Percentiles rank a stretch among this genome's conserved stretches.
Conservation (phyloP, 345 rosid genomes). For the Aethionema arabicum region DNA sequence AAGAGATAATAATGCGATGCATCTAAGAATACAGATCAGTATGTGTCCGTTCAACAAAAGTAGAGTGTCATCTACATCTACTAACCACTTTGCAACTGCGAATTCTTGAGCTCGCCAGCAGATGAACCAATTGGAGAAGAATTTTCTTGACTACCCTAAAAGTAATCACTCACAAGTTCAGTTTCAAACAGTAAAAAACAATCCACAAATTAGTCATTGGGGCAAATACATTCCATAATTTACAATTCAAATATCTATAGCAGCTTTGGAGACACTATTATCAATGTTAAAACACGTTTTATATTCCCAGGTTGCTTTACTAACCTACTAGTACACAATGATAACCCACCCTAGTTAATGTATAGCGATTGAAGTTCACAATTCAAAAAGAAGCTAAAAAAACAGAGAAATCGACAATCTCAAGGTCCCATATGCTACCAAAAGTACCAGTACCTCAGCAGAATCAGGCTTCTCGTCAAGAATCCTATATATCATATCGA, state of each 20-base stretch:
- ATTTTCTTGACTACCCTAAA: conserved; percentile 45
- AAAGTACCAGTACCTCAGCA: conserved; percentile 37
- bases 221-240: background rate
- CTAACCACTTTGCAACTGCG: conserved; percentile 46
- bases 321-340: background rate
- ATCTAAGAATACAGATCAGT: background rate
- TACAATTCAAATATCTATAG: background rate
- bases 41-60: background rate
- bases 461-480: conserved; percentile 40
- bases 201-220: background rate
- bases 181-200: background rate
- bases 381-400: background rate
- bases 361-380: background rate
- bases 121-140: conserved; percentile 33
- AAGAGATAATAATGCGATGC: background rate
- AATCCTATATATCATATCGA: conserved; percentile 40
- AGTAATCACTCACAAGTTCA: conserved; percentile 22
- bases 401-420: conserved; percentile 6
- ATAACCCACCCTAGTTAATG: background rate
- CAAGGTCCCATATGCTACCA: background rate
- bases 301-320: background rate
- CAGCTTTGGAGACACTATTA: conserved; percentile 11
- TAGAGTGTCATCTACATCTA: background rate
- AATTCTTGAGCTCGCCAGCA: conserved; percentile 32
- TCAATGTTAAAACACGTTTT: conserved; percentile 1